Evolutionary conservation across 768 basidiomycete species (phyloP), one percentile per base, ranked within the genome.

Genomic region (Lactarius sanguifluus): DNA sequence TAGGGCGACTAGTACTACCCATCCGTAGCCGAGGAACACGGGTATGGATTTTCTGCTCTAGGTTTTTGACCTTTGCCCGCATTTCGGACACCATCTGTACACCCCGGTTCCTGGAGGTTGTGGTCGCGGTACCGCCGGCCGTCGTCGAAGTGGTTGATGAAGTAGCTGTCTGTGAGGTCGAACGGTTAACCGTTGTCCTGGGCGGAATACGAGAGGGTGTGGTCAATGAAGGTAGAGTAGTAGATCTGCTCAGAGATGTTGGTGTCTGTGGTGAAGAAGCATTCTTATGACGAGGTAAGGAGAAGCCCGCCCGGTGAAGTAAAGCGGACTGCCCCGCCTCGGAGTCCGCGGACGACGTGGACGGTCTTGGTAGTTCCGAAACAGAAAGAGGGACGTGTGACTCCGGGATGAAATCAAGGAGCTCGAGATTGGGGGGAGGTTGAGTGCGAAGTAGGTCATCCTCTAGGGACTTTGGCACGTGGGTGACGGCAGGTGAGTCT

Each of bases 81-180:
- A 95, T 92, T 74, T 94, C 93, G 28, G 90, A 89, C 6, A 94
- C 91, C 93, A 95, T 94, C 73, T 94, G 92, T 3, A 93, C 91
- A 32, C 92, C 92, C 74, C 87, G 90, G 75, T 84, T 92, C 79
- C 82, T 90, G 5, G 90, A 83, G 15, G 84, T 77, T 3, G 83
- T 83, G 62, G 81, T 70, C 9, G 75, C 74, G 47, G 78, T 60
- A 62, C 67, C 74, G 57, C 67, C 71, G 8, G 74, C 71, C 10
- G 76, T 68, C n/a, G 69, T 71, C 30, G 77, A 72, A 41, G 74
- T 71, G 13, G 80, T 76, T 2, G 82, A 80, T 59, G 76, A 68
- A 30, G 71, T 65, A 41, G 72, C 58, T 2, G 74, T 65, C 13
- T 71, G 75, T 56, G 73, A 75, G 18, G 73, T 66, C 25, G 72